Percentiles rank a stretch among this genome's conserved stretches.
These are phyloP conservation scores for Nothophoma quercina DNA, from an alignment of 2,329 filamentous ascomycete genomes.

Conservation along the genomic window DNA sequence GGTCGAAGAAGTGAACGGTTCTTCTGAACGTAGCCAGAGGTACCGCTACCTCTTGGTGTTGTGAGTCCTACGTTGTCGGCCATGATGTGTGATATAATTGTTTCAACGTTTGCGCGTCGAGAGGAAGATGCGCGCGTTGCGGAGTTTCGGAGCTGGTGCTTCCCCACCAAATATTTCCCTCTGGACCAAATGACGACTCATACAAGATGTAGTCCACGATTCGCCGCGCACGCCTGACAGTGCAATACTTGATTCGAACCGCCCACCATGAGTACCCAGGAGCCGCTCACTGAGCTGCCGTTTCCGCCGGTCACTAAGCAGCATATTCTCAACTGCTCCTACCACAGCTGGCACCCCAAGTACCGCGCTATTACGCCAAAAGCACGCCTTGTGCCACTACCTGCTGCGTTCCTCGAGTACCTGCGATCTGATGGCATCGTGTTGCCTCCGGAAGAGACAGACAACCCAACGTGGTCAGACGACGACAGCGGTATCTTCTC, in stretches of 20 bases:
- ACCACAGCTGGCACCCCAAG: slow-evolving; percentile 88
- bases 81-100: slow-evolving; percentile 62
- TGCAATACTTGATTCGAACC: not conserved
- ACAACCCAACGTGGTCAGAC: slow-evolving; percentile 54
- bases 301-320: slow-evolving; percentile 86
- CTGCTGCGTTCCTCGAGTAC: slow-evolving; percentile 79
- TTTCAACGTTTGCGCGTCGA: not conserved
- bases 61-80: slow-evolving; percentile 96
- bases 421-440: slow-evolving; percentile 92
- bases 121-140: slow-evolving; percentile 17
- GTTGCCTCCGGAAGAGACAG: slow-evolving; percentile 73
- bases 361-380: slow-evolving; percentile 85
- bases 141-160: slow-evolving; percentile 36
- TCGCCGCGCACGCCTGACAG: not conserved
- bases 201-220: slow-evolving; percentile 33
- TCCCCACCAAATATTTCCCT: slow-evolving; percentile 41
- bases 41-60: slow-evolving; percentile 93
- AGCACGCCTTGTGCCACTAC: slow-evolving; percentile 82
- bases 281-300: slow-evolving; percentile 56
- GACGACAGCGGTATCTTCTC: slow-evolving; percentile 62
- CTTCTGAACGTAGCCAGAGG: slow-evolving; percentile 96
- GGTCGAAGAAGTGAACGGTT: slow-evolving; percentile 89
- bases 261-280: slow-evolving; percentile 33
- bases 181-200: slow-evolving; percentile 31
- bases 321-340: slow-evolving; percentile 94